Percentiles rank a stretch among this genome's conserved stretches.
Conservation (phyloP, 148 eudicot genomes). For the Cornus suecica region DNA sequence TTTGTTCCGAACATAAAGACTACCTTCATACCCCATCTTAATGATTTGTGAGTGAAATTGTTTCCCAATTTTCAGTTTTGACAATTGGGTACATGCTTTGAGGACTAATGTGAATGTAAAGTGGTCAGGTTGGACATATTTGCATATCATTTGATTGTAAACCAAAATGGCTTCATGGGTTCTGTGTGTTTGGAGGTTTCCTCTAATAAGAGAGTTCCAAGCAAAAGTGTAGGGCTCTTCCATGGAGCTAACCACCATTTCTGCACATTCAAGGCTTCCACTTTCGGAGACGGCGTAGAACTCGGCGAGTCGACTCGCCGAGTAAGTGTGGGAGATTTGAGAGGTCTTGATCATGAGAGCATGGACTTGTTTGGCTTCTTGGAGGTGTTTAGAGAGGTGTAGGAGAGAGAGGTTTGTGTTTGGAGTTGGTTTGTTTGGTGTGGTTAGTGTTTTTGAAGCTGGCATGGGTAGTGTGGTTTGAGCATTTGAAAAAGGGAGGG, state of each 20-base stretch:
- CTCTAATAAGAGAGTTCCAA: slow-evolving; percentile 19
- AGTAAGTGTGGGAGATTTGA: slow-evolving; percentile 6
- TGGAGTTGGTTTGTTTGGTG: not conserved
- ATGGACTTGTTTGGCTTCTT: slow-evolving; percentile 21
- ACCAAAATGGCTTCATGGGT: slow-evolving; percentile 10
- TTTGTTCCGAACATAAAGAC: slow-evolving; percentile 11
- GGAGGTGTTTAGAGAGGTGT: slow-evolving; percentile 9
- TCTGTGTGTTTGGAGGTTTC: slow-evolving; percentile 9
- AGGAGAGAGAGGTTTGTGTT: not conserved
- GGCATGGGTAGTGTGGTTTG: not conserved
- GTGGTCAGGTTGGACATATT: slow-evolving; percentile 10
- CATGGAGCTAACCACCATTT: slow-evolving; percentile 14
- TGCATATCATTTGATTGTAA: slow-evolving; percentile 11
- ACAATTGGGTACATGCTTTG: slow-evolving; percentile 16
- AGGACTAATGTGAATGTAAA: slow-evolving; percentile 18
- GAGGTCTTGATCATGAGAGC: slow-evolving; percentile 22
- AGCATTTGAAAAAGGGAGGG: not conserved
- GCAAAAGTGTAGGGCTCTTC: slow-evolving; percentile 17
- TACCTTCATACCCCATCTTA: slow-evolving; percentile 5
- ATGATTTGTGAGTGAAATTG: slow-evolving; percentile 16
- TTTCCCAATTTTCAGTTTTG: slow-evolving; percentile 3
- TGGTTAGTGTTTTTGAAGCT: no score
- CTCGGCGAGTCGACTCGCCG: slow-evolving; percentile 14
- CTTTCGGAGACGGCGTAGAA: slow-evolving; percentile 13
- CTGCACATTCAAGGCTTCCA: slow-evolving; percentile 6